These are phyloP conservation scores for Clitopilus passeckerianus DNA, from an alignment of 768 basidiomycete species.

Conservation along the genomic window DNA sequence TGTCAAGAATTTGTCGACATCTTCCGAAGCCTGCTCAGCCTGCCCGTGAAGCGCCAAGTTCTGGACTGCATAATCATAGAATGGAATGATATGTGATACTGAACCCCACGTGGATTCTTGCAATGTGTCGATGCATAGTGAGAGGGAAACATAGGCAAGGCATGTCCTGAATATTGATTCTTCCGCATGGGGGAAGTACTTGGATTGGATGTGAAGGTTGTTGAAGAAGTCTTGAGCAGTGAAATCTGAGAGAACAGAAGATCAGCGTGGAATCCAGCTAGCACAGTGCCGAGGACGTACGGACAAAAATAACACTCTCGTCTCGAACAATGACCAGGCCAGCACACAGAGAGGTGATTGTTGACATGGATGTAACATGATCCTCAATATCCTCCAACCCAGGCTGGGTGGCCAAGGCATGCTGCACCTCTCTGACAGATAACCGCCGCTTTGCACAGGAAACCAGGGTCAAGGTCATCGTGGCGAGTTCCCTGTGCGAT, in stretches of 20 bases:
- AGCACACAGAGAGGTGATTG: not conserved
- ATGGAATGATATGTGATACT: not conserved
- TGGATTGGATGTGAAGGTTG: not conserved
- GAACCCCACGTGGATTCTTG: not conserved
- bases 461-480: not conserved
- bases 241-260: not conserved
- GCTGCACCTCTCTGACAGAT: not conserved
- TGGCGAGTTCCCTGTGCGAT: not conserved
- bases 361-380: not conserved
- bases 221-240: not conserved
- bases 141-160: not conserved
- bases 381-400: not conserved
- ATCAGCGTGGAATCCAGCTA: not conserved
- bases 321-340: not conserved
- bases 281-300: not conserved
- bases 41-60: not conserved
- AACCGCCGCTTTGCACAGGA: not conserved
- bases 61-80: not conserved
- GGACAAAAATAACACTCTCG: not conserved
- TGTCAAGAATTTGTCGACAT: not conserved
- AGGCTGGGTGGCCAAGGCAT: not conserved
- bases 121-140: not conserved
- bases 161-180: not conserved
- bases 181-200: not conserved
- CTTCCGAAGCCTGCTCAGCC: not conserved